Evolutionary conservation across 768 basidiomycete genomes (phyloP), one percentile per base, ranked within the genome.

Genomic region (Suillus luteus): DNA sequence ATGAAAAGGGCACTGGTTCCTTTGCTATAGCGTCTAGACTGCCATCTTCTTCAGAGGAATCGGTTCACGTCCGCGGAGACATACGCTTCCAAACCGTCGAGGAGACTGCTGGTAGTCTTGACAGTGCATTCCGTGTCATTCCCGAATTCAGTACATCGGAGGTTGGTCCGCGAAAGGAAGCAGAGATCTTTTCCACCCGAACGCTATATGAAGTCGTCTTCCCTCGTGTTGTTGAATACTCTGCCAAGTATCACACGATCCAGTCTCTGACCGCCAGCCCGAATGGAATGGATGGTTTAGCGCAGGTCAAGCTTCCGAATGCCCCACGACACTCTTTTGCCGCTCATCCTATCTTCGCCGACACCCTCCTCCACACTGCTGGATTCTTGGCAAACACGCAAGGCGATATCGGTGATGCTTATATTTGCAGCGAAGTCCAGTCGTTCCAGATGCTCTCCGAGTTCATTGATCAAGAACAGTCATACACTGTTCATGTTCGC

Each of bases 331-430:
- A 69, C 33, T 66, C 71, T 14, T 84, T 81, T 64, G 75, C 79
- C 11, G 74, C 78, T 3, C 81, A 87, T 64, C 84, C 86, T 6
- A 70, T 89, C 31, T 89, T 91, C 73, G 76, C 84, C 63, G 90
- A 92, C 66, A 85, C 87, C 0, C 76, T 92, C 37, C 76, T 91
- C 37, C 91, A 92, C 63, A 80, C 84, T 43, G 85, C 89, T 0
- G 91, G 91, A 3, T 90, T 92, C 73, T 75, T 91, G 40, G 81
- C 85, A 31, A 92, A 92, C 71, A 70, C 85, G 69, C 82, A 80
- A 46, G 83, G 81, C 9, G 72, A 76, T 11, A 61, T 77, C 31
- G 76, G 83, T 33, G 83, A 89, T 60, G 86, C 82, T 1, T 88
- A 83, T 70, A 87, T 92, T 61, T 92, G 90, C 77, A 82, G 75